Percentiles rank a stretch among this genome's conserved stretches.
Evolutionary conservation across 768 basidiomycete genomes (phyloP).

Genomic region (Roridomyces roridus): DNA sequence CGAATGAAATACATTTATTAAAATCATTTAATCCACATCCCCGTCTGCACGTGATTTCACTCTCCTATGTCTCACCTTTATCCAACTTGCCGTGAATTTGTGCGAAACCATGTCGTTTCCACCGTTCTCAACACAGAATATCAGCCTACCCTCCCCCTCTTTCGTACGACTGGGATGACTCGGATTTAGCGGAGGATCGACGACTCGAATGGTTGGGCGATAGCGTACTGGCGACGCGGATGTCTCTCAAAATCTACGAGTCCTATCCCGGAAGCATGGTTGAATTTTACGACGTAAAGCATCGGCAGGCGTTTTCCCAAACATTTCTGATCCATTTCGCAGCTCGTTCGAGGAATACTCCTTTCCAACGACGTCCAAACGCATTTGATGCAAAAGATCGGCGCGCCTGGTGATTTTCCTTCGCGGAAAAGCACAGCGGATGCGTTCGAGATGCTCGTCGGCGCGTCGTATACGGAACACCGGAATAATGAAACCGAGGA

Average conservation of each 20-base stretch:
- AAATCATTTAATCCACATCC: no score
- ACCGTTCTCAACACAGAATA: background rate
- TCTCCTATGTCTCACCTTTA: no score
- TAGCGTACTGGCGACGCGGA: background rate
- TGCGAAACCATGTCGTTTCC: constrained; percentile 1
- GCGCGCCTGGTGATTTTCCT: background rate
- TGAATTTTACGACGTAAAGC: background rate
- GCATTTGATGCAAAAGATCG: constrained; percentile 3
- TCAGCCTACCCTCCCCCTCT: constrained; percentile 1
- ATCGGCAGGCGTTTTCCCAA: no score
- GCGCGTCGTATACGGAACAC: background rate
- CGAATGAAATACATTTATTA: no score
- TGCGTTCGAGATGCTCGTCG: constrained; percentile 1
- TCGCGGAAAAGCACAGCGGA: background rate
- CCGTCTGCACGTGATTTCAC: no score
- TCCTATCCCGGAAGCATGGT: background rate
- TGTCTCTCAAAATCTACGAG: background rate
- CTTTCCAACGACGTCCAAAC: constrained; percentile 1
- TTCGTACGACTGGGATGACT: constrained; percentile 4
- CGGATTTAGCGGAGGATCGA: background rate
- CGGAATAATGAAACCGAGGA: background rate
- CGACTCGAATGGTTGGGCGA: constrained; percentile 1
- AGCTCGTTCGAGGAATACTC: background rate
- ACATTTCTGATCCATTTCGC: no score
- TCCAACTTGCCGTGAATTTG: no score